Base-by-base conservation (phyloP, 1,284 basidiomycete genomes). In the Austropuccinia psidii region DNA sequence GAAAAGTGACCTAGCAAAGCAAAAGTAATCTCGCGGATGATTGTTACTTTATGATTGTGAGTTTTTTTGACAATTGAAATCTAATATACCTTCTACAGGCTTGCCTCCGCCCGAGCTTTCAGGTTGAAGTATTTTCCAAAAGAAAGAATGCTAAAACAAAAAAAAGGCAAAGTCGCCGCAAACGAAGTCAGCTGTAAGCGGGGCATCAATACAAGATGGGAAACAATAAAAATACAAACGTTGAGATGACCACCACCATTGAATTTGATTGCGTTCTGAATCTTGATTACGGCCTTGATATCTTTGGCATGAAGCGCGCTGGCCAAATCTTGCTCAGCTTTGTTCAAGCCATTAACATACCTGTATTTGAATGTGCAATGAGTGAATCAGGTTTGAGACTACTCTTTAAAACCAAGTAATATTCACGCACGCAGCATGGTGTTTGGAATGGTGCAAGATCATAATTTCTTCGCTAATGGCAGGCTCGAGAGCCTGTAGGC, bases 121-220 rank as follows among this genome's bases (percentile, higher is more conserved):
- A 0, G 91, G 86, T 3, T 89, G 89, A 77, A 97, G 87, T 84
- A 96, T 98, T 83, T 89, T 93, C 96, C 95, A 98, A 86, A 98
- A 98, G n/a, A 98, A 86, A 52, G 93, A 88, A 81, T 93, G 91
- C 82, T 93, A 93, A 83, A 61, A 50, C 1, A 13, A 50, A 8
- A 49, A 4, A 35, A 41, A 7, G 17, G 29, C 47, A 8, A 29
- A 49, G 7, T 17, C 35, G 15, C 6, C 29, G n/a, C 35, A 33
- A 31, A 81, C 91, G 90, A 79, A 91, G 90, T 7, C 90, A 89
- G 47, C 45, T 58, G 29, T 52, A 52, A 65, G 19, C 24, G 43
- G 65, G 57, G 24, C 54, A 58, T 41, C 13, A 45, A 45, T 33
- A 19, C 31, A 15, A 4, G 41, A 64, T 29, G 24, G 33, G 43